Percentiles rank a stretch among this genome's conserved stretches.
These are phyloP conservation scores for Aspergillus amoenus DNA, from an alignment of 2,329 filamentous ascomycete genomes.

Conservation along the genomic window DNA sequence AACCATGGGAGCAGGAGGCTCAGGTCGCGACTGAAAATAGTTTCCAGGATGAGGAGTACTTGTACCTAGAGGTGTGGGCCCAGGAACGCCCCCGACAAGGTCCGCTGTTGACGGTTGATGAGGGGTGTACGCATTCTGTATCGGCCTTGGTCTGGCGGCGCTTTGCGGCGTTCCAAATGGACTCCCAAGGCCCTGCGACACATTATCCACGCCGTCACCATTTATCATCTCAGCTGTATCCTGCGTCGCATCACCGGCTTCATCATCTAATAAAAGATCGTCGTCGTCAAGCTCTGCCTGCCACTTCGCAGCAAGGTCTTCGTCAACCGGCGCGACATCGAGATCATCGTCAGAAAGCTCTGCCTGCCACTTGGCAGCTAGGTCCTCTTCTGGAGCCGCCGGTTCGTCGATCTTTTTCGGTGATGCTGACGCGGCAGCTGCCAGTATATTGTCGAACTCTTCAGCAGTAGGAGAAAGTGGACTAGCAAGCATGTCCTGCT, in stretches of 20 bases:
- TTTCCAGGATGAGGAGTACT: slow-evolving; percentile 18
- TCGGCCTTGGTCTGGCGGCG: slow-evolving; percentile 20
- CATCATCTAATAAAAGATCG: slow-evolving; percentile 75
- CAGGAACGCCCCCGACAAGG: slow-evolving; percentile 39
- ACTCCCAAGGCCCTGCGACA: slow-evolving; percentile 21
- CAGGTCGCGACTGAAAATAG: slow-evolving; percentile 28
- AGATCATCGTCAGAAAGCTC: slow-evolving; percentile 53
- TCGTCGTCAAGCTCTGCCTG: slow-evolving; percentile 63
- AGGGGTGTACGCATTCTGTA: slow-evolving; percentile 50
- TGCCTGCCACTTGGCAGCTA: slow-evolving; percentile 80
- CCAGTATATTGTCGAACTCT: slow-evolving; percentile 24
- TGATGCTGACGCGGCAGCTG: slow-evolving; percentile 20
- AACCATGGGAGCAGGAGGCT: slow-evolving; percentile 32
- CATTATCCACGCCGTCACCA: slow-evolving; percentile 13
- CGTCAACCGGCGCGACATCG: slow-evolving; percentile 53
- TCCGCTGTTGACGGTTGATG: slow-evolving; percentile 52
- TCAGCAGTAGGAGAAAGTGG: slow-evolving; percentile 31
- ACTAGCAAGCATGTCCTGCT: slow-evolving; percentile 27
- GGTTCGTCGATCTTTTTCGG: slow-evolving; percentile 21
- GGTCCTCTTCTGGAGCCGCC: slow-evolving; percentile 53
- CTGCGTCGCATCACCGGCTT: slow-evolving; percentile 27
- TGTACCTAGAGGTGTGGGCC: slow-evolving; percentile 17
- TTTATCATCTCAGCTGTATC: slow-evolving; percentile 26
- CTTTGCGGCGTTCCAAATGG: slow-evolving; percentile 29
- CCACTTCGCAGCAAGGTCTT: slow-evolving; percentile 71